These are phyloP conservation scores for Hibiscus tridactylites DNA, from an alignment of 345 rosid species.

Conservation along the genomic window DNA sequence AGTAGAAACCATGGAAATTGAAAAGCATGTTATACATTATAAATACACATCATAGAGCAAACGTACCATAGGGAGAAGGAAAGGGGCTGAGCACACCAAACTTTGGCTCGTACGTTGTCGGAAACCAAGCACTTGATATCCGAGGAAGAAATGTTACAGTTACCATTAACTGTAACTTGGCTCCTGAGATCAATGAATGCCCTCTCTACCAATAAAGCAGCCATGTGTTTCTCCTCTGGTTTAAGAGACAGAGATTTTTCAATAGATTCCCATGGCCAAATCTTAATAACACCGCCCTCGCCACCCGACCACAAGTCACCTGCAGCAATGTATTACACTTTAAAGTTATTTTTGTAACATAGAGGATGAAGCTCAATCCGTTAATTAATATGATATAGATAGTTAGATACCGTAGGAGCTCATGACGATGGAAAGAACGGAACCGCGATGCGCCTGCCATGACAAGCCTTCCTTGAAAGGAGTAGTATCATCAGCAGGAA, in stretches of 20 bases:
- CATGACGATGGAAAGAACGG: slow-evolving; percentile 63
- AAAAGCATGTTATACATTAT: background rate
- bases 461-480: slow-evolving; percentile 85
- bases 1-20: background rate
- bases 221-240: slow-evolving; percentile 90
- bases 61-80: slow-evolving; percentile 81
- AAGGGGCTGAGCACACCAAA: slow-evolving; percentile 82
- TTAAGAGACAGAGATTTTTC: slow-evolving; percentile 86
- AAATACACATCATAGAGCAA: background rate
- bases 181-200: slow-evolving; percentile 88
- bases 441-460: slow-evolving; percentile 94
- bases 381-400: background rate
- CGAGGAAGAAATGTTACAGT: slow-evolving; percentile 74
- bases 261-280: slow-evolving; percentile 96
- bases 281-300: slow-evolving; percentile 72
- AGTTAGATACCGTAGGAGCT: slow-evolving; percentile 87
- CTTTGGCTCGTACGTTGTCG: slow-evolving; percentile 63
- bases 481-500: slow-evolving; percentile 21
- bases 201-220: slow-evolving; percentile 88
- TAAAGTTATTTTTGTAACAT: background rate
- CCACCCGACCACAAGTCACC: slow-evolving; percentile 97
- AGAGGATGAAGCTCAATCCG: background rate
- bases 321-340: slow-evolving; percentile 17
- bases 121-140: slow-evolving; percentile 72
- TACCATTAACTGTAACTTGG: slow-evolving; percentile 86